Evolutionary conservation across 176 grass and related monocot species (phyloP), one percentile per base, ranked within the genome.

Genomic region (Triticum urartu): DNA sequence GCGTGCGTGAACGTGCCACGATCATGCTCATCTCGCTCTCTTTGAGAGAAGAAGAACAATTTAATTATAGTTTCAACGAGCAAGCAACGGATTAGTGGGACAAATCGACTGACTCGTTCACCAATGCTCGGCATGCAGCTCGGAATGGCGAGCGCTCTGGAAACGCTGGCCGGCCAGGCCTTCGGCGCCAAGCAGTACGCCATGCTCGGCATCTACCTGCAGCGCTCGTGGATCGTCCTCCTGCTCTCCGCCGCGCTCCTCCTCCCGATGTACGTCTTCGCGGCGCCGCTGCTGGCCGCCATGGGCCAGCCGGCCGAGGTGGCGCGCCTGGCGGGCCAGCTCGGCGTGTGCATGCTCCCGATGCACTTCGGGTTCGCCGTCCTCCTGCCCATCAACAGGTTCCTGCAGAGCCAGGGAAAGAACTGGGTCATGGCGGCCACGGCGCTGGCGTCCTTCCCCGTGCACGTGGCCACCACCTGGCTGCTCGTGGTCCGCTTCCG

Each of bases 171-270:
- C 69, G 87, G 87, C 8, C 87, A 89, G 33, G 87, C 91, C 47
- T 92, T 56, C 20, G 87, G 87, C 3, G 91, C 84, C 3, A 87
- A 64, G 87, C 85, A 89, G 63, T 32, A 84, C 81, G 22, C 47
- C 75, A 89, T 87, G 87, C 81, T 92, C 18, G 91, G 91, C 38
- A 33, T 87, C 75, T 89, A 92, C 84, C 3, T 92, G 24, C 87
- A 89, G 45, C 86, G 91, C 0, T 92, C 87, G 1, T 92, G 91
- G 91, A 14, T 92, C 11, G 11, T 89, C 28, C 90, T 92, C 25
- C 17, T 89, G 6, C 18, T 64, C 58, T 68, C 30, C 10, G 90
- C 83, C 7, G 13, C 78, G 68, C 35, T 92, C 50, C 74, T 78
- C 3, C 28, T 63, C 26, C 87, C 91, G 17, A 21, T 62, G 0